Conservation (phyloP, 768 basidiomycete species). For the Xanthoconium purpureum region DNA sequence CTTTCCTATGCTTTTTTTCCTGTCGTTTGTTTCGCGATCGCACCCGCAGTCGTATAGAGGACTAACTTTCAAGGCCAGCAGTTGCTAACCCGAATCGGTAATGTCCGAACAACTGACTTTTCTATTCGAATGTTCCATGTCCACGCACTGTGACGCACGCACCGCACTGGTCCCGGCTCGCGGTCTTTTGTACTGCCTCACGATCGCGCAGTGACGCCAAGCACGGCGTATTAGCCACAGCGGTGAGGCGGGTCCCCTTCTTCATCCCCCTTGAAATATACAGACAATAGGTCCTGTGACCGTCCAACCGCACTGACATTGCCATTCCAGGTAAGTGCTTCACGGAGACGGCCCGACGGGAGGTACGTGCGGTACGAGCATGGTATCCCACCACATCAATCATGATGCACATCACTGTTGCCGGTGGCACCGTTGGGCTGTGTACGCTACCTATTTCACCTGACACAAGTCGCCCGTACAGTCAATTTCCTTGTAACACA, state of each 20-base stretch:
- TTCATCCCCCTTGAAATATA: neutral
- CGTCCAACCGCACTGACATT: neutral
- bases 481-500: too few relatives aligned
- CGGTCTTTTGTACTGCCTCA: conserved; percentile 8
- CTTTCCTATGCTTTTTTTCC: neutral
- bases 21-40: neutral
- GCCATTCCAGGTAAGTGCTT: neutral
- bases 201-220: neutral
- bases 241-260: neutral
- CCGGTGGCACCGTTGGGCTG: too few relatives aligned
- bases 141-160: conserved; percentile 1
- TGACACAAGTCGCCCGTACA: too few relatives aligned
- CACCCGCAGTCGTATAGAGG: neutral
- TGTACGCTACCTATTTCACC: too few relatives aligned
- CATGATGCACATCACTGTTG: neutral
- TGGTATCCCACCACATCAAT: neutral
- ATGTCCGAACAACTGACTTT: conserved; percentile 13
- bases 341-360: too few relatives aligned
- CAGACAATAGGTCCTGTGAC: too few relatives aligned
- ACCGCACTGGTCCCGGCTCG: conserved; percentile 1
- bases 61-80: neutral
- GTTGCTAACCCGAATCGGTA: conserved; percentile 3
- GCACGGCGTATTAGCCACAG: neutral
- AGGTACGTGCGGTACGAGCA: too few relatives aligned
- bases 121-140: conserved; percentile 30